These are phyloP conservation scores for Fusarium staphyleae DNA, from an alignment of 2,329 filamentous ascomycete species.

Conservation along the genomic window DNA sequence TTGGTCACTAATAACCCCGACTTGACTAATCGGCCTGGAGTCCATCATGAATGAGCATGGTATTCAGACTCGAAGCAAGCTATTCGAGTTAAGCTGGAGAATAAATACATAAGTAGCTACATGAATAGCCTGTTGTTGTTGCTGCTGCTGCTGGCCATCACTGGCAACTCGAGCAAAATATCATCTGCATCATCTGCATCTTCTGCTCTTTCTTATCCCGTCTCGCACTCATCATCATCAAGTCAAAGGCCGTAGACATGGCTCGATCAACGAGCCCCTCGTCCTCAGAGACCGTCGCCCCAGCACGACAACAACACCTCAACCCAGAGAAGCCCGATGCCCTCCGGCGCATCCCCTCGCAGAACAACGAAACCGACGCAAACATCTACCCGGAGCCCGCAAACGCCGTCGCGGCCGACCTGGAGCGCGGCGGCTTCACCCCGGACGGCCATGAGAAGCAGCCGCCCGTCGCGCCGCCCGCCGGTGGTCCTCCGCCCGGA, in stretches of 20 bases:
- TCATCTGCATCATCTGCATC: too few species aligned
- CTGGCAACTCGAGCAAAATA: background rate
- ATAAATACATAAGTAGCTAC: background rate
- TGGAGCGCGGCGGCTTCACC: conserved; percentile 26
- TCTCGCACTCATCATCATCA: background rate
- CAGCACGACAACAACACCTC: background rate
- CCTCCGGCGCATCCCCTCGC: conserved; percentile 8
- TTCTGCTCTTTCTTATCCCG: too few species aligned
- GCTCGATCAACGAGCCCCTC: conserved; percentile 35
- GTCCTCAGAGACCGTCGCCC: conserved; percentile 37
- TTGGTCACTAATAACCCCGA: background rate
- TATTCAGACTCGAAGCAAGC: too few species aligned
- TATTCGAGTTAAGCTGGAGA: too few species aligned
- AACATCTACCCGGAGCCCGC: conserved; percentile 40
- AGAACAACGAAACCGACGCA: conserved; percentile 23
- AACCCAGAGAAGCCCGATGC: conserved; percentile 20
- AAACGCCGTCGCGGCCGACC: conserved; percentile 42
- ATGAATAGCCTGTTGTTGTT: background rate
- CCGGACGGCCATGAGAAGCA: conserved; percentile 16
- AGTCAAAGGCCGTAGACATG: conserved; percentile 27
- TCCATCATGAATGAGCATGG: too few species aligned
- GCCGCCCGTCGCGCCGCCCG: conserved; percentile 1
- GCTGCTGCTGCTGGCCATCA: background rate
- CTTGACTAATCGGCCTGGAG: background rate
- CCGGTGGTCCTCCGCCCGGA: conserved; percentile 40